Conservation (phyloP, 73 alveolate species). For the Durusdinium trenchii region DNA sequence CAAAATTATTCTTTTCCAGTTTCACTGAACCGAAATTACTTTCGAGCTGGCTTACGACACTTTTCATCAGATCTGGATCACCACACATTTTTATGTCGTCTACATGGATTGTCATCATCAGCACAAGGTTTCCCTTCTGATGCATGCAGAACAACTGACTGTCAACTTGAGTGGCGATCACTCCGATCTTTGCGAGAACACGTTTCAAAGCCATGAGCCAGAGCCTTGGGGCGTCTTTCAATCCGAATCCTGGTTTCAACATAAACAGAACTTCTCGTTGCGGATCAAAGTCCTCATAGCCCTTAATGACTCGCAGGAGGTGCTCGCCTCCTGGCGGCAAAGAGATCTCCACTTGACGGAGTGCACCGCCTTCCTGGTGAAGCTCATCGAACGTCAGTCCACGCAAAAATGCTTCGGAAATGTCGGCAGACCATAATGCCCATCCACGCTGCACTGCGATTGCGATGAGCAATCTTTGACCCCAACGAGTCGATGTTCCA, state of each 20-base stretch:
- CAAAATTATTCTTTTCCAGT: slow-evolving; percentile 9
- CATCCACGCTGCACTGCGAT: too few species aligned
- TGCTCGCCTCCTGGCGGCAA: slow-evolving; percentile 38
- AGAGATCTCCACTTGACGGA: background rate
- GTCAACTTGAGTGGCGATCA: background rate
- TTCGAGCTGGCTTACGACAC: background rate
- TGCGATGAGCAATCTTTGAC: too few species aligned
- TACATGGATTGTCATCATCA: background rate
- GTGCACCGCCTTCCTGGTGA: background rate
- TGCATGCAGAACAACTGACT: background rate
- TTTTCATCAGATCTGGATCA: background rate
- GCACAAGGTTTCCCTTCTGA: too few species aligned
- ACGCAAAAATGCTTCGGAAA: slow-evolving; percentile 29
- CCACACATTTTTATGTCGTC: slow-evolving; percentile 31
- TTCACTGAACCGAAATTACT: background rate
- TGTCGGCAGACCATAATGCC: slow-evolving; percentile 12
- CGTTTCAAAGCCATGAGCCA: background rate
- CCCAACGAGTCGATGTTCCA: too few species aligned
- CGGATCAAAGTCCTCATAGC: background rate
- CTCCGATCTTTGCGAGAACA: background rate
- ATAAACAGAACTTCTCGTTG: background rate
- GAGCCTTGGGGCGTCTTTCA: background rate
- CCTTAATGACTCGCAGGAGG: background rate
- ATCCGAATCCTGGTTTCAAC: slow-evolving; percentile 23
- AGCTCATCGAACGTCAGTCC: slow-evolving; percentile 42